Evolutionary conservation across 2,329 filamentous ascomycete species (phyloP).

Genomic region (Paracamarosporium sp.): DNA sequence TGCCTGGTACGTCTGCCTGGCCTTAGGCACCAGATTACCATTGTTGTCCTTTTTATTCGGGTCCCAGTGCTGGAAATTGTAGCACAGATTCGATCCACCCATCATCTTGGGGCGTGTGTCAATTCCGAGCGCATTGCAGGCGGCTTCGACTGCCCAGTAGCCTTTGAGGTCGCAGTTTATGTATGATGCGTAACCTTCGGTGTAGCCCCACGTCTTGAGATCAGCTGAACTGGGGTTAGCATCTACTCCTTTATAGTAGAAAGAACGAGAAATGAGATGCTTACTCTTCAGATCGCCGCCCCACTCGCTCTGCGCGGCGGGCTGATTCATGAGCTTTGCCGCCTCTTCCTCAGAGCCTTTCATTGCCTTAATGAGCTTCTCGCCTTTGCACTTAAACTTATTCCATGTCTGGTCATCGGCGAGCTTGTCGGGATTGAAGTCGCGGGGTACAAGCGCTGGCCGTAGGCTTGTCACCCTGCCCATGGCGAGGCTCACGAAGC

Average conservation of each 20-base stretch:
- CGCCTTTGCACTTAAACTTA: slow-evolving; percentile 17
- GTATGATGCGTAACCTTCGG: slow-evolving; percentile 1
- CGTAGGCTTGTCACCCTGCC: background rate
- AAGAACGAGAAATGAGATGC: too few species aligned
- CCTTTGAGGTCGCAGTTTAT: slow-evolving; percentile 18
- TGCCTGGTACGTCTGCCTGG: slow-evolving; percentile 12
- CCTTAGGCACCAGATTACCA: background rate
- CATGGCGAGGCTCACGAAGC: background rate
- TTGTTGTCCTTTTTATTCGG: slow-evolving; percentile 1
- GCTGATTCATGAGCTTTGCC: slow-evolving; percentile 19
- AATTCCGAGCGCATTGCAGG: slow-evolving; percentile 16
- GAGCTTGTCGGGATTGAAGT: slow-evolving; percentile 2
- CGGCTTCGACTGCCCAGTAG: slow-evolving; percentile 17
- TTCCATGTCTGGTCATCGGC: slow-evolving; percentile 1
- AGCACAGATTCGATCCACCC: slow-evolving; percentile 24
- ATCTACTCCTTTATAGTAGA: too few species aligned
- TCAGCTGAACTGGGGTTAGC: background rate
- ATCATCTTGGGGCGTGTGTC: slow-evolving; percentile 13
- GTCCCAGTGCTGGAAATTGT: slow-evolving; percentile 25
- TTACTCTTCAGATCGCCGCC: slow-evolving; percentile 13
- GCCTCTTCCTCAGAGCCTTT: slow-evolving; percentile 17
- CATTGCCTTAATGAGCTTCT: slow-evolving; percentile 19
- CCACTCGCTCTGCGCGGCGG: slow-evolving; percentile 23
- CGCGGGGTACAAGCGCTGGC: background rate
- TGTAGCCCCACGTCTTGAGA: slow-evolving; percentile 22